phyloP scores from a whole-genome alignment of 1,284 basidiomycete species.

The Melampsora abietis-canadensis region DNA sequence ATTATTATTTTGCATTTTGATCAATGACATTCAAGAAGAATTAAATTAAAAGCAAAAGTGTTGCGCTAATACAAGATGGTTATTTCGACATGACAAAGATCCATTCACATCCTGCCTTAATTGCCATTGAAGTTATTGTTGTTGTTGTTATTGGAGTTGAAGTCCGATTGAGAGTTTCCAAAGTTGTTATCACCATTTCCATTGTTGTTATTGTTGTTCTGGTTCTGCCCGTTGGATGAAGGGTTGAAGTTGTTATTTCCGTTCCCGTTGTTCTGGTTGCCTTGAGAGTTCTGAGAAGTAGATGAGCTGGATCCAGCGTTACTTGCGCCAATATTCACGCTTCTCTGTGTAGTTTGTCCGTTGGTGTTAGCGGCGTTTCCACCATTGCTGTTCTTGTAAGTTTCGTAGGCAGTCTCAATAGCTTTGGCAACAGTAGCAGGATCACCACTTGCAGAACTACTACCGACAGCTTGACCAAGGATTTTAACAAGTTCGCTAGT shows the following conservation, averaged over 20 bases:
- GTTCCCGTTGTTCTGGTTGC: too few species aligned
- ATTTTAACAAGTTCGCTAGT: constrained; percentile 7
- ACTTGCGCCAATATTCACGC: not conserved
- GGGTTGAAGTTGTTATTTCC: too few species aligned
- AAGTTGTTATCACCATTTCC: not conserved
- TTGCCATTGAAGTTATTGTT: constrained; percentile 3
- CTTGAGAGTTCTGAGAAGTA: too few species aligned
- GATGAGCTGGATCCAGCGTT: too few species aligned
- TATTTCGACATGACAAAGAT: too few species aligned
- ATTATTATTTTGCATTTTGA: too few species aligned
- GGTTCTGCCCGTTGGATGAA: not conserved
- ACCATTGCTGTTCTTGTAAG: constrained; percentile 5
- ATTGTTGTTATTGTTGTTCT: not conserved
- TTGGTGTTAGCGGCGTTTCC: not conserved
- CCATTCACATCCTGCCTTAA: not conserved
- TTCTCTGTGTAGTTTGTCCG: not conserved
- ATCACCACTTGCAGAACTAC: constrained; percentile 8
- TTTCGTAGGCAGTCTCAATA: constrained; percentile 22
- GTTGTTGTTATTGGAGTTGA: not conserved
- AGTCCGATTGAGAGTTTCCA: not conserved
- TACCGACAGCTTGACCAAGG: constrained; percentile 20
- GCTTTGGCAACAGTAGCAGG: constrained; percentile 23
- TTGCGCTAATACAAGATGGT: too few species aligned
- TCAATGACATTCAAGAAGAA: too few species aligned
- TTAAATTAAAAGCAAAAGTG: too few species aligned